A percentile compares a stretch with the other conserved stretches of the same genome.
These are phyloP conservation scores for Leishmania arabica DNA, from an alignment of 208 protist genomes.

Conservation along the genomic window DNA sequence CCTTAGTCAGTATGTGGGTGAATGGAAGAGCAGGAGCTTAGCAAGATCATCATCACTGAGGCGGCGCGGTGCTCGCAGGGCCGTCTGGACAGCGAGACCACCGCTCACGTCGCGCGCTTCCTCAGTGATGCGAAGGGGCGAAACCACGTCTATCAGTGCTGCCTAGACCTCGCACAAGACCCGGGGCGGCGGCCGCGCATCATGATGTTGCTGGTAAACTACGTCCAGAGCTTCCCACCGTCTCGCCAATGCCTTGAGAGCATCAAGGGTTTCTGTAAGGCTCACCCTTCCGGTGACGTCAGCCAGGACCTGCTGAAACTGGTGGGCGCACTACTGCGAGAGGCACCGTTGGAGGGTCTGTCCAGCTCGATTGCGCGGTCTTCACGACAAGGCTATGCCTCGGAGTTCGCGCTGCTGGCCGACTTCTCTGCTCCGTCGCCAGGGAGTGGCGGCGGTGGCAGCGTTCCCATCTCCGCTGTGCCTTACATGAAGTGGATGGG, in stretches of 20 bases:
- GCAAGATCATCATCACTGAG: conserved; percentile 32
- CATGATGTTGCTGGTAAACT: conserved; percentile 65
- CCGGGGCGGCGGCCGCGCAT: conserved; percentile 56
- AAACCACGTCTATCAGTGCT: conserved; percentile 69
- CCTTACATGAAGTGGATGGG: conserved; percentile 19
- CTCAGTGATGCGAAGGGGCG: conserved; percentile 56
- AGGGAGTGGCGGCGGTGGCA: conserved; percentile 1
- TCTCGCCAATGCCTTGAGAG: conserved; percentile 43
- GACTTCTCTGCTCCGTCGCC: conserved; percentile 10
- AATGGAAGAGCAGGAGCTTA: conserved; percentile 27
- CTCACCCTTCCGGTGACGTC: conserved; percentile 26
- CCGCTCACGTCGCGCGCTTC: conserved; percentile 34
- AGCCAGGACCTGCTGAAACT: conserved; percentile 34
- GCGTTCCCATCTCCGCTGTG: conserved; percentile 16
- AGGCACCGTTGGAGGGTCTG: conserved; percentile 29
- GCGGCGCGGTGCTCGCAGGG: conserved; percentile 34
- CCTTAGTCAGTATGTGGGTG: not conserved
- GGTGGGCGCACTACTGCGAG: conserved; percentile 21
- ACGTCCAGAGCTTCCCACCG: conserved; percentile 71
- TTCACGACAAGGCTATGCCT: conserved; percentile 28
- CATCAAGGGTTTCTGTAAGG: conserved; percentile 39
- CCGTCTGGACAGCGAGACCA: conserved; percentile 25
- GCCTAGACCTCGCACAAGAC: conserved; percentile 62
- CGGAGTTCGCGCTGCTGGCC: conserved; percentile 30
- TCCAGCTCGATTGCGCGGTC: conserved; percentile 2